These are phyloP conservation scores for Pezicula carpinea DNA, from an alignment of 2,329 filamentous ascomycete species.

Conservation along the genomic window DNA sequence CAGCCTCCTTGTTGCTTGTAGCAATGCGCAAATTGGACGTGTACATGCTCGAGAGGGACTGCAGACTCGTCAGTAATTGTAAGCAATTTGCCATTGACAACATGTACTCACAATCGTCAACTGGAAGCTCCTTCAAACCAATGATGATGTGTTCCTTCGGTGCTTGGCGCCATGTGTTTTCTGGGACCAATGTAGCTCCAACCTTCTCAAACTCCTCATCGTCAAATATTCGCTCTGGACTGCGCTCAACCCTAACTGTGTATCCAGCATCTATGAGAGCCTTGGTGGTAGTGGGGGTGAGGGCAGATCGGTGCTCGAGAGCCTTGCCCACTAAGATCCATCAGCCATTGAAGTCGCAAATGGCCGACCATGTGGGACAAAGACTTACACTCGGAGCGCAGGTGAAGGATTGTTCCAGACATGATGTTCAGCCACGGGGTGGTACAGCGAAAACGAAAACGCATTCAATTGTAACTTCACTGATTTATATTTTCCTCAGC, in stretches of 20 bases:
- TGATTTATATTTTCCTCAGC: too few species aligned
- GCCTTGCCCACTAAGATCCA: conserved; percentile 30
- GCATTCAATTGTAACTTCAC: too few species aligned
- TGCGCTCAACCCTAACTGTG: conserved; percentile 62
- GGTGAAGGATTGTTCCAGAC: conserved; percentile 31
- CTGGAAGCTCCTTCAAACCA: conserved; percentile 73
- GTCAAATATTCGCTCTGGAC: conserved; percentile 61
- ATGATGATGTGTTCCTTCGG: conserved; percentile 66
- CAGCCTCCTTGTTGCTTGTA: conserved; percentile 76
- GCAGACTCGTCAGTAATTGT: conserved; percentile 5
- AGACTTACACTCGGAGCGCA: conserved; percentile 35
- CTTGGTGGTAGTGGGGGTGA: conserved; percentile 43
- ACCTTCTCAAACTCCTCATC: conserved; percentile 57
- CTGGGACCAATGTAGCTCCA: conserved; percentile 61
- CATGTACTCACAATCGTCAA: conserved; percentile 52
- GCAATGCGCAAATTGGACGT: conserved; percentile 69
- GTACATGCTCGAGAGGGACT: conserved; percentile 66
- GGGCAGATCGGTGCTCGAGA: conserved; percentile 35
- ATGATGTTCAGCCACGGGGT: conserved; percentile 12
- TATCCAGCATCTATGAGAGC: conserved; percentile 66
- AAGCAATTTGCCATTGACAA: conserved; percentile 5
- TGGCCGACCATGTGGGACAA: conserved; percentile 5
- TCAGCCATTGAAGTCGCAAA: conserved; percentile 7
- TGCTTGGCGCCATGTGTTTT: conserved; percentile 63
- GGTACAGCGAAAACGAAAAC: too few species aligned